Conservation (phyloP, 495 filamentous ascomycete species). For the Neurospora africana region DNA sequence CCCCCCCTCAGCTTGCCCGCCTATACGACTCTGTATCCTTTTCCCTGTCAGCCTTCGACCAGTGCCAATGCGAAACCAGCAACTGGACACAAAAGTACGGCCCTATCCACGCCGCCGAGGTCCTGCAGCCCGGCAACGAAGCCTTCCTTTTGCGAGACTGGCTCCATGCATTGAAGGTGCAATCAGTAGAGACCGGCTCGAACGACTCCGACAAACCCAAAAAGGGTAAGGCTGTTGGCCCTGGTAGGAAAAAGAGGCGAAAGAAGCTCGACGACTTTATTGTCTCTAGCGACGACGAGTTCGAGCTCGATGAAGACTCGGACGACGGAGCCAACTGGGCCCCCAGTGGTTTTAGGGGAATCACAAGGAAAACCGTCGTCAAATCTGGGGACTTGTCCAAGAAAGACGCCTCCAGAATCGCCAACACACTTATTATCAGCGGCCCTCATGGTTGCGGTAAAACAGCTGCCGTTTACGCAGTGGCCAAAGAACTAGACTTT, state of each 20-base stretch:
- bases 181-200: conserved; percentile 58
- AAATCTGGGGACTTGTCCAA: conserved; percentile 39
- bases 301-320: conserved; percentile 62
- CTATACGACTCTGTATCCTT: conserved; percentile 49
- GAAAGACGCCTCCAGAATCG: conserved; percentile 35
- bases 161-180: conserved; percentile 66
- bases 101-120: conserved; percentile 54
- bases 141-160: conserved; percentile 66
- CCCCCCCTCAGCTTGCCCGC: conserved; percentile 49
- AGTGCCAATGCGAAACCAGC: conserved; percentile 56
- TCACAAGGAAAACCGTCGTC: conserved; percentile 51
- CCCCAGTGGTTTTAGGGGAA: conserved; percentile 26
- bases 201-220: conserved; percentile 37
- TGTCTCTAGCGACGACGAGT: conserved; percentile 74
- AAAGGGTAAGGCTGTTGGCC: conserved; percentile 30
- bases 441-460: conserved; percentile 89
- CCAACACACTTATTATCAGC: conserved; percentile 68
- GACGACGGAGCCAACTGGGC: conserved; percentile 51
- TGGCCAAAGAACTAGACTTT: conserved; percentile 90
- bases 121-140: conserved; percentile 69
- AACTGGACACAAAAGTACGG: conserved; percentile 85
- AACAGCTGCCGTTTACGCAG: conserved; percentile 83
- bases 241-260: conserved; percentile 58
- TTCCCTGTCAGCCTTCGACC: conserved; percentile 71
- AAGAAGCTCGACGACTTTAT: conserved; percentile 77